Conservation (phyloP, 1,284 basidiomycete genomes). For the Puccinia horiana region DNA sequence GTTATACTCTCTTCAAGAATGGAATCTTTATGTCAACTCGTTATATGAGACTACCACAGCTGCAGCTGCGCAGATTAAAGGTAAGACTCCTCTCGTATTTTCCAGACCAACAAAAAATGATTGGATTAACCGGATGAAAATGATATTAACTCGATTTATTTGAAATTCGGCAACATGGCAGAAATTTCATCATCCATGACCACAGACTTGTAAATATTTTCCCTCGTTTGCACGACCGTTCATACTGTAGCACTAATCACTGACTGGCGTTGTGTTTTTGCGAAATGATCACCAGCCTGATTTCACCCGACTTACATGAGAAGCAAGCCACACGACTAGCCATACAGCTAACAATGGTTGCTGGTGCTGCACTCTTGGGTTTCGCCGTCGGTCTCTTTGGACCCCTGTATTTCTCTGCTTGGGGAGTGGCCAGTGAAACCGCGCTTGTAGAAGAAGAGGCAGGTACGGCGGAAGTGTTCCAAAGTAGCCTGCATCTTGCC, state of each 20-base stretch:
- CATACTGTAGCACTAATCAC: background rate
- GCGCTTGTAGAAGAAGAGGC: background rate
- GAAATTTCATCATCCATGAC: slow-evolving; percentile 38
- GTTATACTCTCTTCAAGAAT: slow-evolving; percentile 37
- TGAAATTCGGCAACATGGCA: background rate
- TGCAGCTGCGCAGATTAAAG: slow-evolving; percentile 31
- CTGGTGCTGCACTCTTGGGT: slow-evolving; percentile 3
- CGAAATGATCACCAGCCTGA: background rate
- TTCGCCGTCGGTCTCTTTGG: slow-evolving; percentile 3
- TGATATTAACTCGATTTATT: background rate
- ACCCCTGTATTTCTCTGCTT: slow-evolving; percentile 3
- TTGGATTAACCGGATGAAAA: background rate
- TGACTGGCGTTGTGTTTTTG: background rate
- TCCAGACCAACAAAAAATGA: background rate
- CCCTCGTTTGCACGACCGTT: background rate
- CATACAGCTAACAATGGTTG: slow-evolving; percentile 7
- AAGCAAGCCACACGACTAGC: slow-evolving; percentile 12
- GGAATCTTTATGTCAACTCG: slow-evolving; percentile 45
- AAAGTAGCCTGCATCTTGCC: background rate
- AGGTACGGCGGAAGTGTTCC: background rate
- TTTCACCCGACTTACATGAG: slow-evolving; percentile 19
- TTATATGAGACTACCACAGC: slow-evolving; percentile 25
- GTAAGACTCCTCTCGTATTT: background rate
- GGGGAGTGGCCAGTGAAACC: background rate
- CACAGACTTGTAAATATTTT: slow-evolving; percentile 34